Evolutionary conservation across 2,329 filamentous ascomycete species (phyloP), one percentile per base, ranked within the genome.

Genomic region (Clonostachys rosea): DNA sequence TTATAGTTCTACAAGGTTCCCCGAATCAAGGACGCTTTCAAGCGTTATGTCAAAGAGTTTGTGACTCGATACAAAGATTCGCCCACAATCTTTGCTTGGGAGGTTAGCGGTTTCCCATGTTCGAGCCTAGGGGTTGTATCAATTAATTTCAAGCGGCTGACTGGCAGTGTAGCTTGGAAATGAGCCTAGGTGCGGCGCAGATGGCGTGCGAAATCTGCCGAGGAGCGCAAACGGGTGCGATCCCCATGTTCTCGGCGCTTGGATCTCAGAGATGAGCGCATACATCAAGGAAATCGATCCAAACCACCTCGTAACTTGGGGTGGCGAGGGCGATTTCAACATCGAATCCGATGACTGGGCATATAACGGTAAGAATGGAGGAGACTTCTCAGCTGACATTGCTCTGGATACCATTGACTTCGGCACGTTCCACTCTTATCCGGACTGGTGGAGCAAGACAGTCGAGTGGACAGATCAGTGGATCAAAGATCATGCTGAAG

Each of bases 1-100:
- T 30, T 10, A 35, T 39, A 74, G 67, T 78, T 78, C 62, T 78
- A 79, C 51, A 66, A 63, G 13, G 54, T 73, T 0, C 74, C 74
- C 12, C 61, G 61, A 24, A 79, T 80, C 59, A 78, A 77, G 54
- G 60, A 67, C 4, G 74, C 73, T 1, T 80, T 67, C 57, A 78
- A 79, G 54, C 70, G 68, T 43, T 88, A 87, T 58, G 74, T 87
- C 56, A 67, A 75, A 43, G 67, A 70, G 1, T 71, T 87, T 7
- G 74, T 87, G 3, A 75, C 64, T 17, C 70, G 83, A 11, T 87
- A 85, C 64, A 75, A 68, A 42, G 66, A 71, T 50, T 84, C 79
- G 0, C 64, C 76, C 0, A 75, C 83, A 0, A 73, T 87, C 42
- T 79, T 87, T 52, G 80, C 81, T 0, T 87, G 84, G 84, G 83